Conservation (phyloP, 2,329 filamentous ascomycete species). For the Arachnopeziza araneosa region DNA sequence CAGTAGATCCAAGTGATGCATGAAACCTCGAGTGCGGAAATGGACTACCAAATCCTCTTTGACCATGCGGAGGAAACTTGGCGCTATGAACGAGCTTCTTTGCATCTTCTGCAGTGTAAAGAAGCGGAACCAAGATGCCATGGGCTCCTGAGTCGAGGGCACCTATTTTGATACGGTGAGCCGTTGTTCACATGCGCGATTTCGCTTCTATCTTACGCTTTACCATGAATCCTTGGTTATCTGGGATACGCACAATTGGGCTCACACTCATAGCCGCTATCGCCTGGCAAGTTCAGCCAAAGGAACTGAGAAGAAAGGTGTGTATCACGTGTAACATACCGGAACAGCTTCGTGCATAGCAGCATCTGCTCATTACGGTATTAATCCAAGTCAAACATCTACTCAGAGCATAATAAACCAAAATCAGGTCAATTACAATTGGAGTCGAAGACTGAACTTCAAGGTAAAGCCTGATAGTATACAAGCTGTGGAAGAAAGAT, state of each 20-base stretch:
- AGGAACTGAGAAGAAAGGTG: not conserved
- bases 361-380: constrained; percentile 37
- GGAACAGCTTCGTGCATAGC: constrained; percentile 54
- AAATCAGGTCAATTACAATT: too few species aligned
- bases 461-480: not conserved
- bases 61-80: constrained; percentile 51
- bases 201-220: constrained; percentile 40
- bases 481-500: not conserved
- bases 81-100: constrained; percentile 43
- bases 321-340: not conserved
- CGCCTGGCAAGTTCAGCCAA: constrained; percentile 25
- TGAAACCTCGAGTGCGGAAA: constrained; percentile 47
- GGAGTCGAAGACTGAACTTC: not conserved
- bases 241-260: constrained; percentile 52
- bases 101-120: constrained; percentile 49
- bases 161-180: constrained; percentile 33
- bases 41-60: constrained; percentile 51
- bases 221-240: constrained; percentile 50
- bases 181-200: not conserved
- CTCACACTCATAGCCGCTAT: constrained; percentile 50
- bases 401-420: too few species aligned
- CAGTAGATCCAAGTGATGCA: constrained; percentile 43
- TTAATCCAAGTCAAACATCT: not conserved
- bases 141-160: constrained; percentile 54
- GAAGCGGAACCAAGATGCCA: constrained; percentile 49